These are phyloP conservation scores for Ascochyta lentis DNA, from an alignment of 2,329 filamentous ascomycete genomes.

Conservation along the genomic window DNA sequence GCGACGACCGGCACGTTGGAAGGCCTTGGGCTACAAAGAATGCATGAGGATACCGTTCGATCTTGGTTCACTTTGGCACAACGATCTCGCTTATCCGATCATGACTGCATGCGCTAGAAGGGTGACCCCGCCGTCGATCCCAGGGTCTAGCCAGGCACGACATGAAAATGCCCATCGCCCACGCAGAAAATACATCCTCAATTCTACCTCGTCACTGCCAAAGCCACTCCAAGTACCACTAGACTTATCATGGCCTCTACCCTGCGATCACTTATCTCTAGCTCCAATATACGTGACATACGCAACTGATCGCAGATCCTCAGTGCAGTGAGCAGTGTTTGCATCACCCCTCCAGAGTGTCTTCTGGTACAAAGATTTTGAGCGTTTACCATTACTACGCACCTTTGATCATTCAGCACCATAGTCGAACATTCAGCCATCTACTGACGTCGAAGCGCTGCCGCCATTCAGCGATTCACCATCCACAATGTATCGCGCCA, in stretches of 20 bases:
- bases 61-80: no score
- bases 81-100: no score
- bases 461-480: background rate
- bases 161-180: background rate
- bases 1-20: no score
- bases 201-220: background rate
- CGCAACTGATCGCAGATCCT: slow-evolving; percentile 32
- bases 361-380: background rate
- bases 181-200: background rate
- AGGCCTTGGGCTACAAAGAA: no score
- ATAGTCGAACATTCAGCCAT: background rate
- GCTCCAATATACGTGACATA: slow-evolving; percentile 42
- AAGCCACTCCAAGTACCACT: background rate
- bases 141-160: slow-evolving; percentile 7
- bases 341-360: background rate
- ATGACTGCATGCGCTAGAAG: no score
- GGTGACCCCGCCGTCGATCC: background rate
- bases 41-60: no score
- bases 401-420: background rate
- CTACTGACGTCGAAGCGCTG: background rate
- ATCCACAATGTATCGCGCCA: slow-evolving; percentile 3
- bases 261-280: slow-evolving; percentile 31
- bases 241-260: slow-evolving; percentile 32
- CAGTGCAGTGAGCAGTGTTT: background rate
- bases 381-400: background rate